Evolutionary conservation across 371 early-diverging fungal genomes (phyloP).

Genomic region (Mortierella sp.): DNA sequence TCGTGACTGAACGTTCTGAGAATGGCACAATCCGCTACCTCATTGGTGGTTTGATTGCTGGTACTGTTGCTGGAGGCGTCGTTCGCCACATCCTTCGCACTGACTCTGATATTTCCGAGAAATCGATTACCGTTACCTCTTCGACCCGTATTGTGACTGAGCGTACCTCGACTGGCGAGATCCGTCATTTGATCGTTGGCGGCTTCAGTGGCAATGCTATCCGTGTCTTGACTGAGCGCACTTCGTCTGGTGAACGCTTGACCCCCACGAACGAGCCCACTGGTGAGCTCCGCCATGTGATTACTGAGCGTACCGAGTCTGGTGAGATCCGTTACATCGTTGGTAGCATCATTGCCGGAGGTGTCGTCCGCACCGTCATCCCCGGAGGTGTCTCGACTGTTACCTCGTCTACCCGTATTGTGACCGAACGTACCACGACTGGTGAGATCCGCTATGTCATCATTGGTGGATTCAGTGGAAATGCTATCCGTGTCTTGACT

Average conservation of each 20-base stretch:
- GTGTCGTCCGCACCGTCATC: conserved; percentile 13
- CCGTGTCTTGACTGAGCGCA: conserved; percentile 16
- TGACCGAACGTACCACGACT: conserved; percentile 41
- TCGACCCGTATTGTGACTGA: conserved; percentile 29
- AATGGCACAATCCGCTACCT: conserved; percentile 42
- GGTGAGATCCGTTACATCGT: conserved; percentile 23
- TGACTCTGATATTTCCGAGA: conserved; percentile 15
- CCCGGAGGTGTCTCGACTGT: conserved; percentile 14
- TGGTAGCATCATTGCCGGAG: conserved; percentile 21
- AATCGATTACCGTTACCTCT: conserved; percentile 8
- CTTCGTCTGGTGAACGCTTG: conserved; percentile 13
- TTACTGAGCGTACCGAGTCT: conserved; percentile 21
- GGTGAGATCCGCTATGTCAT: conserved; percentile 50
- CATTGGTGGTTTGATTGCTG: conserved; percentile 39
- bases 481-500: conserved; percentile 38
- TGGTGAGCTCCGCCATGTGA: conserved; percentile 22
- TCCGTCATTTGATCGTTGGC: conserved; percentile 20
- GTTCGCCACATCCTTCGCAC: conserved; percentile 4
- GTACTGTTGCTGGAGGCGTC: conserved; percentile 17
- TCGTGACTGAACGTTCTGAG: conserved; percentile 34
- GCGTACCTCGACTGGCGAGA: conserved; percentile 22
- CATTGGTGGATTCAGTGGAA: conserved; percentile 37
- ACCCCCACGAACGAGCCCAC: conserved; percentile 24
- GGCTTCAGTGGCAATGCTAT: conserved; percentile 25
- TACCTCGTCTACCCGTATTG: conserved; percentile 32